A percentile compares a stretch with the other conserved stretches of the same genome.
Evolutionary conservation across 2,329 filamentous ascomycete genomes (phyloP).

Genomic region (Sporothrix euskadiensis): DNA sequence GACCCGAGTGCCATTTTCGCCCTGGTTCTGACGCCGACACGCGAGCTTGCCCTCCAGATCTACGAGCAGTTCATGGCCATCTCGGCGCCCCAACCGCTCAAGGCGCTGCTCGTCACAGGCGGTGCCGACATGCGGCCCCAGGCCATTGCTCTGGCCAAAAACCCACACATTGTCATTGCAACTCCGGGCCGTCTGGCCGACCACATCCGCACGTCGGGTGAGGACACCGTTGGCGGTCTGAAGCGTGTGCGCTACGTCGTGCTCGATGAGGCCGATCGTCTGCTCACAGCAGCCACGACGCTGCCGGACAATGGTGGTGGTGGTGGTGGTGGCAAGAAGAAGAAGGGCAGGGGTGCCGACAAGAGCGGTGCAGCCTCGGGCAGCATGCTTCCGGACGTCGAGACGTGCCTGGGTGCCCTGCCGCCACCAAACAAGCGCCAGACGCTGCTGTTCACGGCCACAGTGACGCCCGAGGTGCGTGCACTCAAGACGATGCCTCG

Average conservation of each 20-base stretch:
- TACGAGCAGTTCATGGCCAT: constrained; percentile 96
- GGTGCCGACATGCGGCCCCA: constrained; percentile 91
- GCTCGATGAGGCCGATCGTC: constrained; percentile 90
- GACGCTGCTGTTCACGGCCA: constrained; percentile 93
- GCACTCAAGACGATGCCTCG: constrained; percentile 77
- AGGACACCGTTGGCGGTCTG: constrained; percentile 84
- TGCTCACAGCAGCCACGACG: constrained; percentile 65
- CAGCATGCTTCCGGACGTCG: constrained; percentile 92
- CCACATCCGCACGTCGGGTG: constrained; percentile 86
- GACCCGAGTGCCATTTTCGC: constrained; percentile 92
- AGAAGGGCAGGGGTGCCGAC: constrained; percentile 67
- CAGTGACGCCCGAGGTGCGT: constrained; percentile 87
- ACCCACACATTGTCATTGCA: constrained; percentile 90
- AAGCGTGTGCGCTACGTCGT: constrained; percentile 81
- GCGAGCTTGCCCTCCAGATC: constrained; percentile 92
- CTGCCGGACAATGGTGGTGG: neutral
- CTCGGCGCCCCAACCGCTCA: constrained; percentile 81
- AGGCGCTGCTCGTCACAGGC: constrained; percentile 85
- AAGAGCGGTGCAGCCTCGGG: constrained; percentile 54
- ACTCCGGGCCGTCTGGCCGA: constrained; percentile 92
- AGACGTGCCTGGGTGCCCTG: constrained; percentile 79
- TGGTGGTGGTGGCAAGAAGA: constrained; percentile 59
- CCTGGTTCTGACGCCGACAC: constrained; percentile 83
- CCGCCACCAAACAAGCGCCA: constrained; percentile 79
- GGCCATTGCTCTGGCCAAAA: constrained; percentile 75